Evolutionary conservation across 768 basidiomycete species (phyloP), one percentile per base, ranked within the genome.

Genomic region (Podaxis sp.): DNA sequence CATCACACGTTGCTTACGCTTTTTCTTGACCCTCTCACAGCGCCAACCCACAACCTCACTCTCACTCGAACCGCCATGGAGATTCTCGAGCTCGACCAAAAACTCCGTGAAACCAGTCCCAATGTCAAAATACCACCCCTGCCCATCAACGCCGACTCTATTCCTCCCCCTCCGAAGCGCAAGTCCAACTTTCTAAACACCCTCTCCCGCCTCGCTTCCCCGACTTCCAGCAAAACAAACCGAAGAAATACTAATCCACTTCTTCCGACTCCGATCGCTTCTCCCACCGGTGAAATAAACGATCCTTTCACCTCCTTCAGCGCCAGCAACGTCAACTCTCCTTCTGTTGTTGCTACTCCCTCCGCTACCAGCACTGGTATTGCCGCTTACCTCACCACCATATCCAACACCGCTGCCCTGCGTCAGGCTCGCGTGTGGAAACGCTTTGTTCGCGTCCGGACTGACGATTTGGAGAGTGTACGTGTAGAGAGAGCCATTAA

Each of bases 1-100:
- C 54, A 65, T 26, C 64, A 64, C 68, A 67, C 70, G 65, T 62
- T 71, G 57, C 67, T 66, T 53, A 59, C 69, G 62, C 66, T 64
- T 64, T 69, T 68, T 69, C 61, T 64, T 33, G 8, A 33, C 33
- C 33, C 68, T 46, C 56, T 39, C 11, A 38, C 77, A 93, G 94
- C 94, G 22, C 89, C 93, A 30, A 95, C 91, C 24, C 92, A 95
- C 76, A 92, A 93, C 78, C 82, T 95, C 55, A 96, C 94, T 44
- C 86, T 96, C 52, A 90, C 88, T 7, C 87, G 94, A 63, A 87
- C 87, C 61, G 84, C 85, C 52, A 80, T 82, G 67, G 93, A 95
- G 74, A 80, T 95, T 49, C 79, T 89, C 44, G 92, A 95, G 66
- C 82, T 95, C n/a, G 87, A 95, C 73, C 80, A 81, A 56, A 93